Base-by-base conservation (phyloP, 1,284 basidiomycete species). In the Psilocybe mexicana region DNA sequence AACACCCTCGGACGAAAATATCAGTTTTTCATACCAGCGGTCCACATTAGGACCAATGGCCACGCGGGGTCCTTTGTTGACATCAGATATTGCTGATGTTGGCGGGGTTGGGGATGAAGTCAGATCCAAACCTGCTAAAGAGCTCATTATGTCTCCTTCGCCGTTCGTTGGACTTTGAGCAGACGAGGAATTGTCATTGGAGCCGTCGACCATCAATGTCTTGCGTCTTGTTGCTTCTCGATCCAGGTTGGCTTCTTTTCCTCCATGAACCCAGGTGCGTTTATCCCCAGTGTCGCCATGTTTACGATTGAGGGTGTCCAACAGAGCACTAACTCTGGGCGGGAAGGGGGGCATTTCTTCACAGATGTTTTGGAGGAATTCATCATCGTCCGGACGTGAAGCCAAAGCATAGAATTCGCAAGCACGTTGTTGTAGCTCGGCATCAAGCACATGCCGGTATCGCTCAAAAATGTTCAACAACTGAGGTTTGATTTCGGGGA, bases 271-370 rank as follows among this genome's bases (percentile, higher is more conserved):
- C 96, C 96, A 98, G 1, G 92, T 96, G 48, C 95, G 82, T 75
- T 96, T 96, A 72, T 97, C 95, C 63, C 92, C 92, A 10, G 91
- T 91, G 67, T 95, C 92, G 3, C 89, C 90, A 43, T 93, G 90
- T 70, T 96, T 96, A 67, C 87, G 88, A 69, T 96, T 93, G 43
- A 98, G 75, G 40, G 94, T 83, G 58, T 84, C 90, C 43, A 97
- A 78, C 14, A 99, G 81, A 6, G 96, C 89, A 59, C 94, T 98
- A 64, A 94, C 92, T 52, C 96, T 87, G 57, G 97, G 92, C 1
- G 96, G 94, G 81, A 98, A 99, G 0, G 96, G 94, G 5, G 97
- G 97, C 89, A 99, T 99, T 76, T 99, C 97, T 71, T 98, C 97
- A 74, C 96, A 98, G 11, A 99, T 87, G 57, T 92, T 92, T 70